phyloP scores from a whole-genome alignment of 305 asterid species.

The Plantago coronopus region DNA sequence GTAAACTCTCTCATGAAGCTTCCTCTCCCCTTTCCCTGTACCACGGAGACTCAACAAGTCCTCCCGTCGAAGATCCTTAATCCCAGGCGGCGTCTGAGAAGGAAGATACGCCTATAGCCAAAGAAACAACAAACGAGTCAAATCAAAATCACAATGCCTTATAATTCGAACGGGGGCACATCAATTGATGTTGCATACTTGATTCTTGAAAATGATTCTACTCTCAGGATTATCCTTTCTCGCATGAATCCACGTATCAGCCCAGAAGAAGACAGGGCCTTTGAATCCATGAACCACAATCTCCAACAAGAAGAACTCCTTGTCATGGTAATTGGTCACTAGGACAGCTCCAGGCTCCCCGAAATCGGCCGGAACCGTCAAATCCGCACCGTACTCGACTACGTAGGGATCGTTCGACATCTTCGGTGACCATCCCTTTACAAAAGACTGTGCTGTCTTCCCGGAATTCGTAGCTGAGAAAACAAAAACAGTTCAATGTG shows the following conservation, averaged over 20 bases:
- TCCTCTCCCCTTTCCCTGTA: constrained; percentile 57
- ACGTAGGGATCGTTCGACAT: constrained; percentile 47
- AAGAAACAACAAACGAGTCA: constrained; percentile 1
- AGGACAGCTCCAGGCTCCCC: constrained; percentile 72
- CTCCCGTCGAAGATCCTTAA: constrained; percentile 56
- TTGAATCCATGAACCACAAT: constrained; percentile 61
- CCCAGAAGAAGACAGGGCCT: constrained; percentile 55
- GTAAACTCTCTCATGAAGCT: constrained; percentile 62
- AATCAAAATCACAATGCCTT: too few relatives aligned
- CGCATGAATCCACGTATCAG: constrained; percentile 76
- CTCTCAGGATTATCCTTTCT: constrained; percentile 54
- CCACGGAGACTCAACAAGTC: constrained; percentile 67
- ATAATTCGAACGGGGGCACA: too few relatives aligned
- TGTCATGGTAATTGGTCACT: constrained; percentile 62
- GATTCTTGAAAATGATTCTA: constrained; percentile 69
- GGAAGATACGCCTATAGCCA: constrained; percentile 59
- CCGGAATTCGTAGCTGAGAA: constrained; percentile 55
- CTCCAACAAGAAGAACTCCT: constrained; percentile 62
- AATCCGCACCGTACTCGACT: constrained; percentile 56
- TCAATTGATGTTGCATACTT: constrained; percentile 31
- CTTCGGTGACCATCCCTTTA: constrained; percentile 67
- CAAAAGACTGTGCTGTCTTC: constrained; percentile 57
- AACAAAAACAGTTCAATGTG: neutral
- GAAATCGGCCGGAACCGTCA: constrained; percentile 55
- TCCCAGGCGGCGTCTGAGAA: constrained; percentile 65